Conservation (phyloP, 2,329 filamentous ascomycete genomes). For the Xylariales sp. region DNA sequence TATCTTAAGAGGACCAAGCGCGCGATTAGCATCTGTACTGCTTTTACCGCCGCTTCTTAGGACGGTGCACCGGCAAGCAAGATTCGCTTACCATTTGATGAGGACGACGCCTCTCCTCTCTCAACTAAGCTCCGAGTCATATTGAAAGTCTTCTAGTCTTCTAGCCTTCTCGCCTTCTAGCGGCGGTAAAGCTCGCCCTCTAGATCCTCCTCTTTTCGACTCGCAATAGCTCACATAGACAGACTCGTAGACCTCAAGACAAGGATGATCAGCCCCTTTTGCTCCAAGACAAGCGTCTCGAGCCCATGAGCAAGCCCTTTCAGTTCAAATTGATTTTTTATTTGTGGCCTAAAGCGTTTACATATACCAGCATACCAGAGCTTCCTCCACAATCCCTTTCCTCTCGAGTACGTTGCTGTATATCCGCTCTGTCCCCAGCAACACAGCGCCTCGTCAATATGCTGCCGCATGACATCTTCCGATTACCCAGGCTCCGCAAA, state of each 20-base stretch:
- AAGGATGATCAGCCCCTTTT: not conserved
- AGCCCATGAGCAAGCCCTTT: not conserved
- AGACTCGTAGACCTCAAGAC: not conserved
- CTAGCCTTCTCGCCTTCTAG: not conserved
- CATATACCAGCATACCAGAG: conserved; percentile 3
- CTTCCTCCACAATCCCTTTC: not conserved
- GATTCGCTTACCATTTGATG: conserved; percentile 18
- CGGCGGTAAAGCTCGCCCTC: not conserved
- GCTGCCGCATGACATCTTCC: conserved; percentile 25
- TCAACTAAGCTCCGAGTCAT: conserved; percentile 21
- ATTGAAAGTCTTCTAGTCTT: not conserved
- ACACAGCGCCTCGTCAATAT: conserved; percentile 2
- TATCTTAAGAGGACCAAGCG: not conserved
- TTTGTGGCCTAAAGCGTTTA: not conserved
- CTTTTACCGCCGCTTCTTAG: not conserved
- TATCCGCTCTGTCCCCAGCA: conserved; percentile 1
- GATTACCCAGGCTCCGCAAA: conserved; percentile 36
- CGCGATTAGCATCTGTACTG: not conserved
- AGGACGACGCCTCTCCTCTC: conserved; percentile 1
- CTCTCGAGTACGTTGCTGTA: not conserved
- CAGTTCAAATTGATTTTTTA: not conserved
- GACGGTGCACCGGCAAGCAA: not conserved
- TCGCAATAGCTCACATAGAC: not conserved
- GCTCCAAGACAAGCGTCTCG: not conserved
- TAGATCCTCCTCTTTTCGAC: not conserved